Conservation (phyloP, 257 asterid species). For the Buddleja alternifolia region DNA sequence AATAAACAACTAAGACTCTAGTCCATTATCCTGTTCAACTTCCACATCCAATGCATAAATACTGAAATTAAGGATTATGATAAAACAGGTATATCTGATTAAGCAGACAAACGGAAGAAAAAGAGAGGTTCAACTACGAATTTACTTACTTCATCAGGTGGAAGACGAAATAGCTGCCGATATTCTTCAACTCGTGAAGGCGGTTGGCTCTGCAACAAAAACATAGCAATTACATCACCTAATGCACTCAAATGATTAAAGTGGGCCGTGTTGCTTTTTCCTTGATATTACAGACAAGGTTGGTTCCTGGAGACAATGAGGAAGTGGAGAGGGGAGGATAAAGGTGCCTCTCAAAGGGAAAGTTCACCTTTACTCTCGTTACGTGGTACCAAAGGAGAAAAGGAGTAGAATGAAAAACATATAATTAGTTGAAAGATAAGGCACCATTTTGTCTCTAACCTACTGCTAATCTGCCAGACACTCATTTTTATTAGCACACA, state of each 20-base stretch:
- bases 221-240: constrained; percentile 28
- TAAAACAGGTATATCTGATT: background rate
- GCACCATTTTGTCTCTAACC: too few species aligned
- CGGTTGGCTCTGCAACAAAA: constrained; percentile 54
- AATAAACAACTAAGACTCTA: constrained; percentile 12
- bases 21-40: constrained; percentile 1
- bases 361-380: too few species aligned
- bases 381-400: too few species aligned
- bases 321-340: background rate
- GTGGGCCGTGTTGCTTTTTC: background rate
- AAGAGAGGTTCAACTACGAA: constrained; percentile 7
- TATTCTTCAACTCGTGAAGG: constrained; percentile 87
- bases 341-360: background rate
- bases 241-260: constrained; percentile 20
- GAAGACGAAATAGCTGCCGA: constrained; percentile 90
- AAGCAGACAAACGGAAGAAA: background rate
- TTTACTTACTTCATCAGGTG: constrained; percentile 82
- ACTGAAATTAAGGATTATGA: background rate
- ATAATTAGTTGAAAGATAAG: too few species aligned
- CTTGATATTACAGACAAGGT: background rate
- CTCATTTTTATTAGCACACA: too few species aligned
- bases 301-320: background rate
- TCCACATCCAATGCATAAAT: constrained; percentile 4
- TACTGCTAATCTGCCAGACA: too few species aligned
- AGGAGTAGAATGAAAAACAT: too few species aligned